Evolutionary conservation across 257 asterid genomes (phyloP).

Genomic region (Jasminum sambac): DNA sequence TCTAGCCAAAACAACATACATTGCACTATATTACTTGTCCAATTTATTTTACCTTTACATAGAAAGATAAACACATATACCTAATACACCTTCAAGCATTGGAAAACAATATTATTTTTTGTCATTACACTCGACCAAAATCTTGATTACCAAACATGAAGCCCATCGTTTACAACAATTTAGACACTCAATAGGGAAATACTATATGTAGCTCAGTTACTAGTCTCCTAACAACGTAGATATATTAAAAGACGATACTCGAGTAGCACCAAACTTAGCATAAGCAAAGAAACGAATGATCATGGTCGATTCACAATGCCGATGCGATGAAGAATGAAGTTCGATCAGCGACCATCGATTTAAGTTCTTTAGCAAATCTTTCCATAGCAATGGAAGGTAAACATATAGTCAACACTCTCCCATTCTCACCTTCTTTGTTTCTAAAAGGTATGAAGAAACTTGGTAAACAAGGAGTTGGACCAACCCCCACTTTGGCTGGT

Average conservation of each 20-base stretch:
- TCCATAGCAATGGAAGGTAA: constrained; percentile 58
- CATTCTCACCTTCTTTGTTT: constrained; percentile 54
- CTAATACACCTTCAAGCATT: too few species aligned
- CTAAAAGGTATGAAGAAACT: constrained; percentile 45
- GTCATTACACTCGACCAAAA: too few species aligned
- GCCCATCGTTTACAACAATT: too few species aligned
- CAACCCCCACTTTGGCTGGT: constrained; percentile 57
- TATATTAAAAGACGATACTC: background rate
- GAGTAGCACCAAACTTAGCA: background rate
- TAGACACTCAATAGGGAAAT: too few species aligned
- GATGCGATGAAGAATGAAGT: constrained; percentile 27
- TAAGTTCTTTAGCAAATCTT: constrained; percentile 44
- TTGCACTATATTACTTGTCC: too few species aligned
- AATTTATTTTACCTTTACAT: too few species aligned
- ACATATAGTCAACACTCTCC: constrained; percentile 53
- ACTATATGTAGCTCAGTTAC: too few species aligned
- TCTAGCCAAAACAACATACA: too few species aligned
- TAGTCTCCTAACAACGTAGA: background rate
- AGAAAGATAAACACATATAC: too few species aligned
- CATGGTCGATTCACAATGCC: constrained; percentile 27
- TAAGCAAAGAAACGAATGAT: background rate
- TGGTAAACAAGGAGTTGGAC: constrained; percentile 46
- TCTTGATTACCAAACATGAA: too few species aligned
- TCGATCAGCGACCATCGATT: constrained; percentile 26
- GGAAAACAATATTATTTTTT: too few species aligned